phyloP scores from a whole-genome alignment of 1,284 basidiomycete genomes.

The Lentinula novae-zelandiae region DNA sequence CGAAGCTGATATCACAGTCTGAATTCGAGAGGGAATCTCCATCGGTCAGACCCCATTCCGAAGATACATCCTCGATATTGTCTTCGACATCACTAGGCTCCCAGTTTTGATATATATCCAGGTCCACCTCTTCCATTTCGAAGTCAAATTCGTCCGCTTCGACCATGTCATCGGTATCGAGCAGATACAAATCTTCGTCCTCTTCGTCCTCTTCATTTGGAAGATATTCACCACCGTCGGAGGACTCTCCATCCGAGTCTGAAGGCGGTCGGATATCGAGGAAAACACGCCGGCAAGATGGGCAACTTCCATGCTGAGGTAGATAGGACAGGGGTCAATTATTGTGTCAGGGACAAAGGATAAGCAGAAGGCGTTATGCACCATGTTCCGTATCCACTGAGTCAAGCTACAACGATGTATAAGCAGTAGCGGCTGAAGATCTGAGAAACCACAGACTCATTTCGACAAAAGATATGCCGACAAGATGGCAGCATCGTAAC shows the following conservation, averaged over 20 bases:
- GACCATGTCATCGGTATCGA: slow-evolving; percentile 28
- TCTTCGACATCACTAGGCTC: slow-evolving; percentile 16
- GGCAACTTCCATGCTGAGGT: slow-evolving; percentile 64
- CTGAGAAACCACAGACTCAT: slow-evolving; percentile 44
- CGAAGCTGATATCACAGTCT: slow-evolving; percentile 8
- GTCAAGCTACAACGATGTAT: slow-evolving; percentile 38
- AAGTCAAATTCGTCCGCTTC: slow-evolving; percentile 26
- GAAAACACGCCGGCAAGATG: slow-evolving; percentile 59
- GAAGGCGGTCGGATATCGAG: slow-evolving; percentile 46
- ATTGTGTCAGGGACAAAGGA: not conserved
- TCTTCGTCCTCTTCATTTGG: slow-evolving; percentile 53
- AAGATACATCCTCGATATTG: slow-evolving; percentile 18
- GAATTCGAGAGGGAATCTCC: slow-evolving; percentile 23
- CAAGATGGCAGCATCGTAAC: slow-evolving; percentile 57
- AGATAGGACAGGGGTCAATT: not conserved
- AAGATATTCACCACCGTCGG: slow-evolving; percentile 63
- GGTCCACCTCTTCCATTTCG: slow-evolving; percentile 28
- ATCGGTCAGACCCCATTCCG: slow-evolving; percentile 26
- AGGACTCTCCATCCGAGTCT: slow-evolving; percentile 60
- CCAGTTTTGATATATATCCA: slow-evolving; percentile 16
- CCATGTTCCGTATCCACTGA: slow-evolving; percentile 60
- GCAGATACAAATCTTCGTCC: slow-evolving; percentile 37
- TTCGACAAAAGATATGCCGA: slow-evolving; percentile 63
- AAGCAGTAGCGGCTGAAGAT: not conserved
- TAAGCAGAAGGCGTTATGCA: slow-evolving; percentile 25